phyloP scores from a whole-genome alignment of 305 asterid species.

The Fraxinus xanthoxyloides region DNA sequence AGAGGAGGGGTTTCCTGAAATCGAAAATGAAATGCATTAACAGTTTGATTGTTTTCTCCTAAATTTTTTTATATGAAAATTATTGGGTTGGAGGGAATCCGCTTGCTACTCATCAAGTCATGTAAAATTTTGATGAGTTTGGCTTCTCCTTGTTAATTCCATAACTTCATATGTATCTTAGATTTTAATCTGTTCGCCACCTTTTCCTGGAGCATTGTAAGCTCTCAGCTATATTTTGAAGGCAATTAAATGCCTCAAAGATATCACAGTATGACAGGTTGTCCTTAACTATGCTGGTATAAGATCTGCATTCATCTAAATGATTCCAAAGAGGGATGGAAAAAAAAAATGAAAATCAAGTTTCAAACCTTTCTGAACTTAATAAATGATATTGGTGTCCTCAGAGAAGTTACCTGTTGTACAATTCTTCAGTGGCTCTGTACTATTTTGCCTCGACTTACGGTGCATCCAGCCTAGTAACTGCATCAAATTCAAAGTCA shows the following conservation, averaged over 20 bases:
- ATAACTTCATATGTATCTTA: neutral
- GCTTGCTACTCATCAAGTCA: slow-evolving; percentile 4
- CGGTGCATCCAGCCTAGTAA: slow-evolving; percentile 83
- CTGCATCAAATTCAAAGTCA: slow-evolving; percentile 50
- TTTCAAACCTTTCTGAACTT: slow-evolving; percentile 7
- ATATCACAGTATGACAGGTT: neutral
- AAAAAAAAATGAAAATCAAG: neutral
- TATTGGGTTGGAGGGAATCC: neutral
- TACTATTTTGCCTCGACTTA: slow-evolving; percentile 49
- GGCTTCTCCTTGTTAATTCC: neutral
- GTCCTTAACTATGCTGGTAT: neutral
- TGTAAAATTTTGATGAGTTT: neutral
- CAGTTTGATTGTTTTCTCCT: neutral
- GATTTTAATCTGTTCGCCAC: neutral
- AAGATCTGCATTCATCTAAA: neutral
- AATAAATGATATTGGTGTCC: slow-evolving; percentile 13
- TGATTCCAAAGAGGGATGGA: neutral
- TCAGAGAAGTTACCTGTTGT: slow-evolving; percentile 43
- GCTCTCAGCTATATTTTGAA: neutral
- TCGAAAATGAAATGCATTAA: slow-evolving; percentile 22
- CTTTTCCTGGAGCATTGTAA: slow-evolving; percentile 10
- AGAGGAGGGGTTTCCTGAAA: slow-evolving; percentile 48
- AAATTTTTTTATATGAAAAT: slow-evolving; percentile 19
- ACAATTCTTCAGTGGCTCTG: slow-evolving; percentile 42
- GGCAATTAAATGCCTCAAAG: slow-evolving; percentile 7